Base-by-base conservation (phyloP, 306 rosid genomes). In the Cicer pinnatifidum region DNA sequence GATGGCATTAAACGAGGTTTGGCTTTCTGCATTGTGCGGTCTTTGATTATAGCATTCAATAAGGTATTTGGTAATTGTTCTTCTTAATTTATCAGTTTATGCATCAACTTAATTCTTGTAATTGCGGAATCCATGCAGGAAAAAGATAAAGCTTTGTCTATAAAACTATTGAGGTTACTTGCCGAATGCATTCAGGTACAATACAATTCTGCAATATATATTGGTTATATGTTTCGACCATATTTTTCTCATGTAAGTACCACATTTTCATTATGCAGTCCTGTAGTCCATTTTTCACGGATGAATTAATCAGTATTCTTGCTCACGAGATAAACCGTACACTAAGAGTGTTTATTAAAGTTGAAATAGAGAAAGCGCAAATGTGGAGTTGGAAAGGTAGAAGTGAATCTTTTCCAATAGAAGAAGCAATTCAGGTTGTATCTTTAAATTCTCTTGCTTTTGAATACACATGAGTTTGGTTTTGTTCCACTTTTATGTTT, bases 371-470 rank as follows among this genome's bases (percentile, higher is more conserved):
- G 37, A 44, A 23, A 66, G 53, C 15, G 19, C 37, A 73, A 48
- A 67, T 2, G 15, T 54, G 20, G 56, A 10, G 9, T 58, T 50
- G 43, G 8, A 40, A 47, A 13, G 11, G 8, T 40, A 45, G 6
- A 41, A 13, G 17, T 16, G 15, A 12, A 69, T 7, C 13, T 67
- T 23, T 39, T 10, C 69, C 44, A 45, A 62, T 16, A 23, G 69
- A 69, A 56, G 69, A 75, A n/a, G 12, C 72, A 37, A 35, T 69
- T 75, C 56, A n/a, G 60, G 84, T 81, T 48, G 39, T 62, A 48
- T 61, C 11, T 33, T 47, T 39, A 9, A 47, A 23, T 46, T 39
- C 9, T 48, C 73, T 45, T 43, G 38, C 69, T 63, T 8, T 38
- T 38, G n/a, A 58, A 28, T 58, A 28, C 41, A 58, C 5, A 3